A percentile compares a stretch with the other conserved stretches of the same genome.
phyloP scores from a whole-genome alignment of 441 rosid genomes.

The Adansonia madagascariensis region DNA sequence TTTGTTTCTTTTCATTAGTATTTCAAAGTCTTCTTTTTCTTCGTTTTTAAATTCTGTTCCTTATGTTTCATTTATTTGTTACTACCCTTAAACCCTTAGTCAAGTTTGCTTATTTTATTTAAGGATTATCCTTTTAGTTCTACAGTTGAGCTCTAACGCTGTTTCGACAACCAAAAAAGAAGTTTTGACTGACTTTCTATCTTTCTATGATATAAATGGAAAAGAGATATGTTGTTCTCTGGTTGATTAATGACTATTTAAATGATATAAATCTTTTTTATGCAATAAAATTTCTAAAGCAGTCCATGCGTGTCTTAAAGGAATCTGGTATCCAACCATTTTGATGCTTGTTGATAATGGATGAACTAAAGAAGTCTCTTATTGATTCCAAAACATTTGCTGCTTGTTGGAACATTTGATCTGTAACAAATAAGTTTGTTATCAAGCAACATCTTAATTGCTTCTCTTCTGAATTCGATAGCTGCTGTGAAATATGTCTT shows the following conservation, averaged over 20 bases:
- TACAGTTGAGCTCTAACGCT: neutral
- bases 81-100: neutral
- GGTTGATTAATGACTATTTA: neutral
- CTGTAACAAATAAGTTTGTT: neutral
- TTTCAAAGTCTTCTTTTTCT: neutral
- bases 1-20: neutral
- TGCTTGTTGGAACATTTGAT: slow-evolving; percentile 11
- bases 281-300: neutral
- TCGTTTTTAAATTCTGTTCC: neutral
- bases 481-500: neutral
- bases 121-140: neutral
- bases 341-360: neutral
- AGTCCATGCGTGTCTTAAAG: neutral
- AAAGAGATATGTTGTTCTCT: neutral
- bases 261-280: neutral
- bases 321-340: neutral
- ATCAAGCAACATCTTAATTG: neutral
- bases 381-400: neutral
- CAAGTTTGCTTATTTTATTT: slow-evolving; percentile 7
- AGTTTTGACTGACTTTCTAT: neutral
- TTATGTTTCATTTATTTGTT: neutral
- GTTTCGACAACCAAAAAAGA: neutral
- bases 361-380: neutral
- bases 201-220: neutral
- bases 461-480: neutral